Percentiles rank a stretch among this genome's conserved stretches.
Evolutionary conservation across 495 filamentous ascomycete species (phyloP).

Genomic region (Penicillium paradoxum): DNA sequence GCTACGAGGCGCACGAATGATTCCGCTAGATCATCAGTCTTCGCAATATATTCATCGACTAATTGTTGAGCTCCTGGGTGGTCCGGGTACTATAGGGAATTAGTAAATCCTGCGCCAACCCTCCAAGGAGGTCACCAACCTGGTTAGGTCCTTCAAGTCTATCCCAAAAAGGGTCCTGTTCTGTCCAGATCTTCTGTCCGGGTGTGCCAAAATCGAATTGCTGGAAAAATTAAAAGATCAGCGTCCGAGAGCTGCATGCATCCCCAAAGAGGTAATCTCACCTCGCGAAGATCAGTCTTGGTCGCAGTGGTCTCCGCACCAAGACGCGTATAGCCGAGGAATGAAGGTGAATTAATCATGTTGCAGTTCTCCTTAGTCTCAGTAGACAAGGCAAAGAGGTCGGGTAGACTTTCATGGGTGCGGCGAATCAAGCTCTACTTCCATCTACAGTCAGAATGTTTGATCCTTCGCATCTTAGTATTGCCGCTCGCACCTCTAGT

Average conservation of each 20-base stretch:
- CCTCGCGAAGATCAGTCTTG: slow-evolving; percentile 40
- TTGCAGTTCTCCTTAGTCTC: slow-evolving; percentile 76
- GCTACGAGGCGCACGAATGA: slow-evolving; percentile 76
- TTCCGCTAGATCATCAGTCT: slow-evolving; percentile 64
- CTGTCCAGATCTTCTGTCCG: slow-evolving; percentile 34
- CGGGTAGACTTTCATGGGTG: slow-evolving; percentile 65
- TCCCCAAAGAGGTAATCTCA: neutral
- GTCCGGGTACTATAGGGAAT: slow-evolving; percentile 41
- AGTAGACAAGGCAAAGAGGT: slow-evolving; percentile 73
- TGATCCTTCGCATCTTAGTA: neutral
- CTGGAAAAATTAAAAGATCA: slow-evolving; percentile 11
- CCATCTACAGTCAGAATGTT: neutral
- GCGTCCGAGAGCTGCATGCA: neutral
- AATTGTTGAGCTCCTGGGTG: slow-evolving; percentile 60
- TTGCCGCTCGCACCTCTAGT: slow-evolving; percentile 46
- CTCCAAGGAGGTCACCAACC: slow-evolving; percentile 10
- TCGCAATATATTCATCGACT: slow-evolving; percentile 74
- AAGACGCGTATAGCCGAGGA: slow-evolving; percentile 46
- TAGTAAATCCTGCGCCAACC: neutral
- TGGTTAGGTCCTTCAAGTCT: slow-evolving; percentile 36
- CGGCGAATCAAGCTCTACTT: slow-evolving; percentile 56
- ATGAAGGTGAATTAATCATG: slow-evolving; percentile 75
- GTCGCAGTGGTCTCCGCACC: slow-evolving; percentile 45
- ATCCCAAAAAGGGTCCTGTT: slow-evolving; percentile 75
- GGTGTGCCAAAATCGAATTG: slow-evolving; percentile 45